Evolutionary conservation across 2,329 filamentous ascomycete genomes (phyloP).

Genomic region (Rachicladosporium sp.): DNA sequence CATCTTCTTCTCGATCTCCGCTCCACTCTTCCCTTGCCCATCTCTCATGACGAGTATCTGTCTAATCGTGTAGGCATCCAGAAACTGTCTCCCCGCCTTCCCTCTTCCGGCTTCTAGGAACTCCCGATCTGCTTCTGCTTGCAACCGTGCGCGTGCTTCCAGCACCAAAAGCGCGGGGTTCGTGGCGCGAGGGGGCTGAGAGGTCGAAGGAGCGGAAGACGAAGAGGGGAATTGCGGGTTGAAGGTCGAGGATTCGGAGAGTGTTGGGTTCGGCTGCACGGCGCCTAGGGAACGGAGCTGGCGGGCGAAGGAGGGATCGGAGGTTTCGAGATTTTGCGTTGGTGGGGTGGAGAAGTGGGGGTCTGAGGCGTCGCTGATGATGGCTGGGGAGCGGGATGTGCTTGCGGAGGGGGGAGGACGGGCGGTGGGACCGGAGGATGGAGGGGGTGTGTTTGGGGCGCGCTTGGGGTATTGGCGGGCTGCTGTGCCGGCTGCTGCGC

Average conservation of each 20-base stretch:
- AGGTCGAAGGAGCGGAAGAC: conserved; percentile 24
- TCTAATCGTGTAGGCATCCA: conserved; percentile 32
- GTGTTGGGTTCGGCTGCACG: conserved; percentile 45
- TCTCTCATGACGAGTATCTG: conserved; percentile 23
- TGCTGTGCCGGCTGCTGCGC: conserved; percentile 38
- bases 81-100: conserved; percentile 30
- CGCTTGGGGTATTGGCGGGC: conserved; percentile 44
- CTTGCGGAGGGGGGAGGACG: conserved; percentile 16
- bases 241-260: conserved; percentile 43
- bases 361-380: conserved; percentile 27
- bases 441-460: conserved; percentile 14
- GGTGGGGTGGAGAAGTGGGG: no score
- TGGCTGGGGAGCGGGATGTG: conserved; percentile 23
- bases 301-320: conserved; percentile 58
- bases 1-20: conserved; percentile 22
- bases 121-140: conserved; percentile 42
- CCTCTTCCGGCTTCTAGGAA: conserved; percentile 32
- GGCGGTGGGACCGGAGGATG: conserved; percentile 10
- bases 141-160: conserved; percentile 38
- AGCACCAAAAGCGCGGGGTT: conserved; percentile 46
- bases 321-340: conserved; percentile 45
- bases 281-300: conserved; percentile 59
- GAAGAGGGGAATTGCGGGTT: conserved; percentile 10
- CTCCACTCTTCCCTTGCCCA: conserved; percentile 13
- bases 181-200: conserved; percentile 18